Evolutionary conservation across 1,284 basidiomycete genomes (phyloP).

Genomic region (Malassezia vespertilionis): DNA sequence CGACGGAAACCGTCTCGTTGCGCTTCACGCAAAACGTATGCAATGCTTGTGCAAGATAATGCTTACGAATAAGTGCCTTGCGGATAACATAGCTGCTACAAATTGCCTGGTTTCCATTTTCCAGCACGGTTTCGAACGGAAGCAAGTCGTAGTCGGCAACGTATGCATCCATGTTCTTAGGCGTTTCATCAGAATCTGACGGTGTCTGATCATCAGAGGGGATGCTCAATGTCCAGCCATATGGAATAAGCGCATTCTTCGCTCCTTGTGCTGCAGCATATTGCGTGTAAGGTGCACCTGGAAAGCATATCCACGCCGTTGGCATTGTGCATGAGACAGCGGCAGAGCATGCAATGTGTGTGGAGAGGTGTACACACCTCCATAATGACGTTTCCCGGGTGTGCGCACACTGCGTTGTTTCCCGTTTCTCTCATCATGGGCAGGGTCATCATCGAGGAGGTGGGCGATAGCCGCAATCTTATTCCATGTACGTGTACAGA

Average conservation of each 20-base stretch:
- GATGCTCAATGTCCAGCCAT: slow-evolving; percentile 20
- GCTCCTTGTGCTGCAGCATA: slow-evolving; percentile 25
- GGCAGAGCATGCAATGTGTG: no score
- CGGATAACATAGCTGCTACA: slow-evolving; percentile 80
- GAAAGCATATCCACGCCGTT: slow-evolving; percentile 30
- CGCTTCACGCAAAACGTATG: slow-evolving; percentile 45
- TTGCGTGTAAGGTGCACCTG: slow-evolving; percentile 42
- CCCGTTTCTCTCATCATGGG: slow-evolving; percentile 7
- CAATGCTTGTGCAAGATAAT: slow-evolving; percentile 71
- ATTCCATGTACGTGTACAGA: no score
- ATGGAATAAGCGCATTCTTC: slow-evolving; percentile 17
- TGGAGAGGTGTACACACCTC: background rate
- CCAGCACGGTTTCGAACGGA: slow-evolving; percentile 33
- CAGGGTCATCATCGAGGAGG: slow-evolving; percentile 12
- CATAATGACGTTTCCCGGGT: background rate
- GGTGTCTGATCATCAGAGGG: background rate
- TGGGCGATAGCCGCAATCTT: background rate
- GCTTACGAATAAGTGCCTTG: slow-evolving; percentile 87
- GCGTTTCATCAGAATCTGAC: background rate
- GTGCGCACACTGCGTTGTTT: background rate
- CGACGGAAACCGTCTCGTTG: slow-evolving; percentile 12
- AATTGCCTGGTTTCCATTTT: slow-evolving; percentile 1
- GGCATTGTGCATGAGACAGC: slow-evolving; percentile 7
- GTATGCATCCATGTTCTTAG: slow-evolving; percentile 17
- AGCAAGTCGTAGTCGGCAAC: slow-evolving; percentile 42